phyloP scores from a whole-genome alignment of 345 rosid species.

The Stellera chamaejasme region DNA sequence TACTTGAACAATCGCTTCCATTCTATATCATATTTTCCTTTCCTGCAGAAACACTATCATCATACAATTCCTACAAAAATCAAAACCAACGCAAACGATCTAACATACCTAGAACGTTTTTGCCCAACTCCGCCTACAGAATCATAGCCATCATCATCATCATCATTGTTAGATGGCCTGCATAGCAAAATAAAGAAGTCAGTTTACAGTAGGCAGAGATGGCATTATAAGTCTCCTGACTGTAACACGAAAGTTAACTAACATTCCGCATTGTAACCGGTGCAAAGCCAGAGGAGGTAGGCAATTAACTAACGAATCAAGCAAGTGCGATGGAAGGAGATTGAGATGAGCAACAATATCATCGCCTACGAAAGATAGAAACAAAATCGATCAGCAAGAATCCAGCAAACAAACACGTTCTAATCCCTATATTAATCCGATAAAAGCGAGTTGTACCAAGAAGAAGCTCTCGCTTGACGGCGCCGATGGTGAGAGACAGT shows the following conservation, averaged over 20 bases:
- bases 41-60: slow-evolving; percentile 26
- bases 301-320: slow-evolving; percentile 33
- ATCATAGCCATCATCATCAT: slow-evolving; percentile 37
- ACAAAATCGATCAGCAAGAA: neutral
- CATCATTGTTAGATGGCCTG: slow-evolving; percentile 51
- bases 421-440: too few species aligned
- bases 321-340: slow-evolving; percentile 59
- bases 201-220: neutral
- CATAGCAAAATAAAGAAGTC: slow-evolving; percentile 6
- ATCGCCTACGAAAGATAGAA: slow-evolving; percentile 26
- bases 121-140: slow-evolving; percentile 29
- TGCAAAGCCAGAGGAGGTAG: slow-evolving; percentile 68
- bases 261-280: slow-evolving; percentile 55
- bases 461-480: slow-evolving; percentile 39
- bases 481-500: slow-evolving; percentile 36
- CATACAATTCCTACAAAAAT: neutral
- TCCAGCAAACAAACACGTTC: neutral
- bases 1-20: slow-evolving; percentile 59
- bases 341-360: slow-evolving; percentile 33
- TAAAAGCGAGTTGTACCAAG: slow-evolving; percentile 24
- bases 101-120: slow-evolving; percentile 56
- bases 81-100: neutral
- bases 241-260: slow-evolving; percentile 11
- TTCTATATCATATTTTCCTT: slow-evolving; percentile 30
- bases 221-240: too few species aligned